Percentiles rank a stretch among this genome's conserved stretches.
phyloP scores from a whole-genome alignment of 805 yeast genomes.

The Vanderwaltozyma tropicalis region DNA sequence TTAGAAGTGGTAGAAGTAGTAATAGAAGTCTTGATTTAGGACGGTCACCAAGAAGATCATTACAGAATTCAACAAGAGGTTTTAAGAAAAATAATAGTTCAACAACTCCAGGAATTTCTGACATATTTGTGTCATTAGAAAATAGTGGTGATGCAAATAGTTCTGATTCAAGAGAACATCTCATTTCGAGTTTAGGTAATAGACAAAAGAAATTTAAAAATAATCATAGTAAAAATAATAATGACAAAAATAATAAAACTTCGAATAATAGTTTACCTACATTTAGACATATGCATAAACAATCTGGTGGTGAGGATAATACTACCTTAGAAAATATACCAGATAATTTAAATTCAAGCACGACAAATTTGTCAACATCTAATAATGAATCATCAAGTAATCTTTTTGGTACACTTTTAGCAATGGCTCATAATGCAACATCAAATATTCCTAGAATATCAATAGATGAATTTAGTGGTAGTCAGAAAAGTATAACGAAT shows the following conservation, averaged over 20 bases:
- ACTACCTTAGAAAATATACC: too few species aligned
- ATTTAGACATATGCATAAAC: too few species aligned
- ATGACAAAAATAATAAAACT: not conserved
- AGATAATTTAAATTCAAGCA: too few species aligned
- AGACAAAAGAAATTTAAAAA: not conserved
- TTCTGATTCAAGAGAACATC: not conserved
- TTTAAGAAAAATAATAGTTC: conserved; percentile 5
- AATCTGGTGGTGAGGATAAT: too few species aligned
- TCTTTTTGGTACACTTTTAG: conserved; percentile 34
- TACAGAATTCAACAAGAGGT: conserved; percentile 16
- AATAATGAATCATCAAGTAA: conserved; percentile 20
- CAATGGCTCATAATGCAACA: conserved; percentile 41
- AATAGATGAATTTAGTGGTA: not conserved
- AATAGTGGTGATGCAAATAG: not conserved
- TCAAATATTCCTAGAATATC: conserved; percentile 17
- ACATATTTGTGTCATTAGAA: conserved; percentile 15
- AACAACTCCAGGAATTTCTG: conserved; percentile 10
- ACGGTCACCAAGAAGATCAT: conserved; percentile 9
- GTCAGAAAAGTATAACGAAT: not conserved
- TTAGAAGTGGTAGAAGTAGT: conserved; percentile 11
- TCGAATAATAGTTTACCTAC: too few species aligned
- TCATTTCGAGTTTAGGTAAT: not conserved
- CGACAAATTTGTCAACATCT: not conserved
- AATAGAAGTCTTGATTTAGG: conserved; percentile 1
- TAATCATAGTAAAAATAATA: not conserved